Evolutionary conservation across 106 monocot genomes (phyloP).

Genomic region (Triglochin maritima): DNA sequence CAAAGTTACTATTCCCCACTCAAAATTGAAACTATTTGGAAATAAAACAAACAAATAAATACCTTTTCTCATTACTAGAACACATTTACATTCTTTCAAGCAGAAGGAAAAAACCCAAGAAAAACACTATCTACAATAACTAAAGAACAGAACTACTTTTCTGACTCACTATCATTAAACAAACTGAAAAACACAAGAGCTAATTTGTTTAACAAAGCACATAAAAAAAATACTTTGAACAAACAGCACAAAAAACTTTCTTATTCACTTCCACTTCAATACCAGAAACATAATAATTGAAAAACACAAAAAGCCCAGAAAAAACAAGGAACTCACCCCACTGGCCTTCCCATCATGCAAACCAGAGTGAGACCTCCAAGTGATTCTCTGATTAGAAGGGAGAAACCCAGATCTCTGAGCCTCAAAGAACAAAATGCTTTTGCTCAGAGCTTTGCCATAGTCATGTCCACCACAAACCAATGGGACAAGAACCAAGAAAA

Average conservation of each 20-base stretch:
- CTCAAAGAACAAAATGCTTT: slow-evolving; percentile 36
- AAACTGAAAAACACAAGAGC: not conserved
- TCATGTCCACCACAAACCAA: slow-evolving; percentile 49
- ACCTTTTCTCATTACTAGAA: no score
- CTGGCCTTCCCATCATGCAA: slow-evolving; percentile 71
- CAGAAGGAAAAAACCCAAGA: no score
- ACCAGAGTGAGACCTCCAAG: slow-evolving; percentile 75
- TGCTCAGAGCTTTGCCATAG: slow-evolving; percentile 63
- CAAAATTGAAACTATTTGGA: no score
- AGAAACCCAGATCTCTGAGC: slow-evolving; percentile 90
- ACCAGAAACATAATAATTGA: not conserved
- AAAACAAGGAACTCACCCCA: slow-evolving; percentile 36
- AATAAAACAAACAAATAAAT: no score
- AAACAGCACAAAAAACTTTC: no score
- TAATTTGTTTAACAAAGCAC: no score
- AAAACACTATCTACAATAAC: no score
- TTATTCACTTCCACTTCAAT: not conserved
- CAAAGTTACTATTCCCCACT: no score
- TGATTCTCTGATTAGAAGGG: slow-evolving; percentile 56
- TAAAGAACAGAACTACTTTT: no score
- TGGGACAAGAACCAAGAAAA: slow-evolving; percentile 5
- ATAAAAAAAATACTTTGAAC: no score
- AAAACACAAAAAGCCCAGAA: not conserved
- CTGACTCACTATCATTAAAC: not conserved
- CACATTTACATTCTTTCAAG: no score